phyloP scores from a whole-genome alignment of 768 basidiomycete genomes.

The Omphalotus guepiniiformis region DNA sequence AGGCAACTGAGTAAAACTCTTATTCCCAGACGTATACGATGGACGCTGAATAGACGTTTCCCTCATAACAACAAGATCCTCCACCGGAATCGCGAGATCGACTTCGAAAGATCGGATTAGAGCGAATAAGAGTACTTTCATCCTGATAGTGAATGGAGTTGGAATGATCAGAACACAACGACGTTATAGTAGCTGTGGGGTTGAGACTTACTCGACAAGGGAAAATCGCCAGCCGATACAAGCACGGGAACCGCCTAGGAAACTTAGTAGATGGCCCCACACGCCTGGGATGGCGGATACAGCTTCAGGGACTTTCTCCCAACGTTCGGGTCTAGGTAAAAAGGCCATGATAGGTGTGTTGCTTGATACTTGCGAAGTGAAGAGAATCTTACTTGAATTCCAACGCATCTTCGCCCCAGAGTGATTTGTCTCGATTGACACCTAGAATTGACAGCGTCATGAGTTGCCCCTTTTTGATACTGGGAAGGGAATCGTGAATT shows the following conservation, averaged over 20 bases:
- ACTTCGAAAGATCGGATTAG: slow-evolving; percentile 34
- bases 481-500: slow-evolving; percentile 28
- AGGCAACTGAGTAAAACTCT: slow-evolving; percentile 24
- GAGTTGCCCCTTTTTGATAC: slow-evolving; percentile 41
- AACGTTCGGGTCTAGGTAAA: slow-evolving; percentile 57
- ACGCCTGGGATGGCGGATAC: slow-evolving; percentile 50
- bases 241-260: slow-evolving; percentile 41
- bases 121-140: slow-evolving; percentile 30
- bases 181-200: not conserved
- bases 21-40: slow-evolving; percentile 17
- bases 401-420: slow-evolving; percentile 64
- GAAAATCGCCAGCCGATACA: slow-evolving; percentile 48
- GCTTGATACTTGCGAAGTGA: not conserved
- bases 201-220: slow-evolving; percentile 34
- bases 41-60: slow-evolving; percentile 25
- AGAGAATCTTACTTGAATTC: slow-evolving; percentile 51
- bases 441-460: slow-evolving; percentile 47
- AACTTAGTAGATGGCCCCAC: slow-evolving; percentile 41
- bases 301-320: slow-evolving; percentile 44
- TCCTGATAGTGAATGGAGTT: slow-evolving; percentile 8
- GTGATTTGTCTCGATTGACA: slow-evolving; percentile 44
- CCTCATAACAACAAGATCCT: slow-evolving; percentile 19
- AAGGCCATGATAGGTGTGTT: not conserved
- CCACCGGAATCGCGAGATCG: slow-evolving; percentile 28
- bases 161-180: not conserved